Conservation (phyloP, 2,329 filamentous ascomycete genomes). For the Didymella arachidicola region DNA sequence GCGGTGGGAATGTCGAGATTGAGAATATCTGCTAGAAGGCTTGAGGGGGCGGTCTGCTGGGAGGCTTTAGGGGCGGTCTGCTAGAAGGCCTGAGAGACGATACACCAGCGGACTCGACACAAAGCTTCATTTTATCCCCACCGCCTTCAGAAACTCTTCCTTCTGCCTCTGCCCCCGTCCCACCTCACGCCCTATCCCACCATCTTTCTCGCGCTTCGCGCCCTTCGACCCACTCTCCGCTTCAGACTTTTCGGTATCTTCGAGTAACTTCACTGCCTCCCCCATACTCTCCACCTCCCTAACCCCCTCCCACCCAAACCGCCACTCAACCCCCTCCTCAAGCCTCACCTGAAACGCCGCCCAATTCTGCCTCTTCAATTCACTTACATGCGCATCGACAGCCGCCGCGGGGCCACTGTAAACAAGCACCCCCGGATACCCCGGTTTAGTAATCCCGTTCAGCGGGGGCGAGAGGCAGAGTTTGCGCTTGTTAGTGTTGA, state of each 20-base stretch:
- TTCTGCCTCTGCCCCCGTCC: slow-evolving; percentile 23
- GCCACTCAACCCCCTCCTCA: slow-evolving; percentile 51
- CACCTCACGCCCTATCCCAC: background rate
- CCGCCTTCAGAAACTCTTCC: slow-evolving; percentile 44
- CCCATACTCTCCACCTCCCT: slow-evolving; percentile 56
- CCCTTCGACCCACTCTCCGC: background rate
- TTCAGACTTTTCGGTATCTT: slow-evolving; percentile 19
- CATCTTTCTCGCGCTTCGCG: background rate
- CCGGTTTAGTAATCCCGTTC: slow-evolving; percentile 56
- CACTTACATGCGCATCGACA: slow-evolving; percentile 54
- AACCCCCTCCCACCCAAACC: slow-evolving; percentile 50
- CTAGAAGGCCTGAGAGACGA: background rate
- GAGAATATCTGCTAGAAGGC: slow-evolving; percentile 71
- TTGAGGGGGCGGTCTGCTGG: no score
- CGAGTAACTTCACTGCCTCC: slow-evolving; percentile 52
- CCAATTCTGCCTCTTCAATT: slow-evolving; percentile 56
- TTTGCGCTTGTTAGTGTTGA: slow-evolving; percentile 57
- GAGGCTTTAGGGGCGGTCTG: no score
- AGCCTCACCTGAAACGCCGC: slow-evolving; percentile 56
- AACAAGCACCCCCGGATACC: slow-evolving; percentile 56
- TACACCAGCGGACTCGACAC: background rate
- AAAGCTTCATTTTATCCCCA: slow-evolving; percentile 42
- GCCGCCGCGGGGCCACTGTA: slow-evolving; percentile 51
- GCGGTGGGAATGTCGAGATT: slow-evolving; percentile 66
- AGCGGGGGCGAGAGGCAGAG: slow-evolving; percentile 50